phyloP scores from a whole-genome alignment of 2,329 filamentous ascomycete species.

The Camillea tinctor region DNA sequence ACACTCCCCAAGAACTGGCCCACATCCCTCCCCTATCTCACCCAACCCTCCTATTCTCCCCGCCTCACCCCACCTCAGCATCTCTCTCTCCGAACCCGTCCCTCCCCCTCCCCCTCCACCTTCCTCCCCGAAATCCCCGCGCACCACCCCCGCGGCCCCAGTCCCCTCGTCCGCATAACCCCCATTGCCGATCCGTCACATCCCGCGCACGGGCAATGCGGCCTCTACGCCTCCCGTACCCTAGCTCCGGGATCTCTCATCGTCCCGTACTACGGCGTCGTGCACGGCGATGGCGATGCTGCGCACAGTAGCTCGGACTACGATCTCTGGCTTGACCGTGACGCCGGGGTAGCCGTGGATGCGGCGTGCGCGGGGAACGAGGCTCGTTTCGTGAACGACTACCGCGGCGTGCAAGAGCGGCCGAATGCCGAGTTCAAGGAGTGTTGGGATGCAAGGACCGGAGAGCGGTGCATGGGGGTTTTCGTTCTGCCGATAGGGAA shows the following conservation, averaged over 20 bases:
- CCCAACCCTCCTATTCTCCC: constrained; percentile 46
- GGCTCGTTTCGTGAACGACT: constrained; percentile 67
- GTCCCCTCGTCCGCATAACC: constrained; percentile 52
- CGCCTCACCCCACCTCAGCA: constrained; percentile 44
- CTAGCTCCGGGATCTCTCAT: constrained; percentile 56
- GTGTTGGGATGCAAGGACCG: constrained; percentile 52
- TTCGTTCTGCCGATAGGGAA: constrained; percentile 51
- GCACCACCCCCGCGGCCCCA: constrained; percentile 42
- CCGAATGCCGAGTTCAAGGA: constrained; percentile 60
- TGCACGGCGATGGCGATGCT: constrained; percentile 39
- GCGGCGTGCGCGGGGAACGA: constrained; percentile 60
- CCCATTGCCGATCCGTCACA: constrained; percentile 50
- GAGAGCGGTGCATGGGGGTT: constrained; percentile 44
- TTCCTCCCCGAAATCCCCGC: constrained; percentile 34
- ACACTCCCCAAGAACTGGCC: constrained; percentile 58
- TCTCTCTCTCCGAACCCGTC: constrained; percentile 35
- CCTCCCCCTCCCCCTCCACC: constrained; percentile 25
- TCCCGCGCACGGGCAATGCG: constrained; percentile 57
- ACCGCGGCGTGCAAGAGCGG: constrained; percentile 53
- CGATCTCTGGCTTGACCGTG: constrained; percentile 62
- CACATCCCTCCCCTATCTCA: constrained; percentile 50
- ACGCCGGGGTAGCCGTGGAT: constrained; percentile 58
- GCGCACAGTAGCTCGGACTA: constrained; percentile 54
- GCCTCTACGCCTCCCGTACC: constrained; percentile 57
- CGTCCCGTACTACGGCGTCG: constrained; percentile 60